Conservation (phyloP, 345 rosid genomes). For the Corymbia maculata region DNA sequence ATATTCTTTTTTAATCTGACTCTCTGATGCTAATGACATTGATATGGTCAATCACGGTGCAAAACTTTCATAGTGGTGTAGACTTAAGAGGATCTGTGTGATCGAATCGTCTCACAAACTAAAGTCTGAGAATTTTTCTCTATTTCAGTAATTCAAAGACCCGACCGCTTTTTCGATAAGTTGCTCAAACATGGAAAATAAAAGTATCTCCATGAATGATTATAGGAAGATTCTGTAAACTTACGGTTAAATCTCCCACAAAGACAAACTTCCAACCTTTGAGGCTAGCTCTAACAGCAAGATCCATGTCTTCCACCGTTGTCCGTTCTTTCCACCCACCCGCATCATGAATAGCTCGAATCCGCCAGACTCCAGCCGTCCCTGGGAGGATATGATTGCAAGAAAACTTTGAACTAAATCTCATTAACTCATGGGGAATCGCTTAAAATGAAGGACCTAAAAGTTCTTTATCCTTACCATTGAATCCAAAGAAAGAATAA, state of each 20-base stretch:
- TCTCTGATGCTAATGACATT: background rate
- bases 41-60: background rate
- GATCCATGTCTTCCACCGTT: slow-evolving; percentile 58
- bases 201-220: background rate
- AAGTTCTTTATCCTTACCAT: slow-evolving; percentile 14
- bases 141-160: background rate
- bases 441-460: background rate
- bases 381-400: slow-evolving; percentile 5
- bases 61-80: background rate
- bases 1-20: background rate
- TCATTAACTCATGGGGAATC: background rate
- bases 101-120: background rate
- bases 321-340: slow-evolving; percentile 62
- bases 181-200: background rate
- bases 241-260: slow-evolving; percentile 27
- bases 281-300: slow-evolving; percentile 46
- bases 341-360: slow-evolving; percentile 32
- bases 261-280: slow-evolving; percentile 48
- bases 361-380: slow-evolving; percentile 48
- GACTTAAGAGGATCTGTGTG: background rate
- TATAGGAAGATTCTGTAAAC: background rate
- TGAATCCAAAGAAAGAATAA: slow-evolving; percentile 48
- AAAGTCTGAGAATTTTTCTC: background rate
- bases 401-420: background rate
- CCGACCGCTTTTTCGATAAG: background rate